These are phyloP conservation scores for Russula sp. DNA, from an alignment of 768 basidiomycete genomes.

Conservation along the genomic window DNA sequence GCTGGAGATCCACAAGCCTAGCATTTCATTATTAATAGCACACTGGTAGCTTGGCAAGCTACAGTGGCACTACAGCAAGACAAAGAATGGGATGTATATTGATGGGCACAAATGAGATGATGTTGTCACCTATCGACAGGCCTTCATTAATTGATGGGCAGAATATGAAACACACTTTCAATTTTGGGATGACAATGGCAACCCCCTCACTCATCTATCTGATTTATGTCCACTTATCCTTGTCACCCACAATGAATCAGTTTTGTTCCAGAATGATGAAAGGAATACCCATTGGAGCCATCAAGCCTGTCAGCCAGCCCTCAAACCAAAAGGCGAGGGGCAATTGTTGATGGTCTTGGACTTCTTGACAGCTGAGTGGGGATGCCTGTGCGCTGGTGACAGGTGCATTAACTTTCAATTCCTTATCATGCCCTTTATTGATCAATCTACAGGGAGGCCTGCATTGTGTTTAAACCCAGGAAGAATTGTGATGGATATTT, in stretches of 20 bases:
- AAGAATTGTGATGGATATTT: neutral
- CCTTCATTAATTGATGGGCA: neutral
- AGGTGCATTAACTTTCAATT: neutral
- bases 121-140: neutral
- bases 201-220: too few relatives aligned
- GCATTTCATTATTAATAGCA: too few relatives aligned
- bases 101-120: neutral
- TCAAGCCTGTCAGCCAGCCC: neutral
- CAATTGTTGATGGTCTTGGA: neutral
- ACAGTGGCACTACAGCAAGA: too few relatives aligned
- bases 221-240: neutral
- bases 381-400: neutral
- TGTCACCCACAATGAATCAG: neutral
- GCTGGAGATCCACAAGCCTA: too few relatives aligned
- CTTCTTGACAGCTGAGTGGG: neutral
- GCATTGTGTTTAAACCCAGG: neutral
- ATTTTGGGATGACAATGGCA: neutral
- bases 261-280: neutral
- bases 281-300: neutral
- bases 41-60: too few relatives aligned
- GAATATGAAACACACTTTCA: neutral
- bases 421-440: neutral
- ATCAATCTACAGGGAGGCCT: neutral
- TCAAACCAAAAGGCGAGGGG: neutral
- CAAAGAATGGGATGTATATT: neutral